These are phyloP conservation scores for Adenanthera pavonina DNA, from an alignment of 306 rosid species.

Conservation along the genomic window DNA sequence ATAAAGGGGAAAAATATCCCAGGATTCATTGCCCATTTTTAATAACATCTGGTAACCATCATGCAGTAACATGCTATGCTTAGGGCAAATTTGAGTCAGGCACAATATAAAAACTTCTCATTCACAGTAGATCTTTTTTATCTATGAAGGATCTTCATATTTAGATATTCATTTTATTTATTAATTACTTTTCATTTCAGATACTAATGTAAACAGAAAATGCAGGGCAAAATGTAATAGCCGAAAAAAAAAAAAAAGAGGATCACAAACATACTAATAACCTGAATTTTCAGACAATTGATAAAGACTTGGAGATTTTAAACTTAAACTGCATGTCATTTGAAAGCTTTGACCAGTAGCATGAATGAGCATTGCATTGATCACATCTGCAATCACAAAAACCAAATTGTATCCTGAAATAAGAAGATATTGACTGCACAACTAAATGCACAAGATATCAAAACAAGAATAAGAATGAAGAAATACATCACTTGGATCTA, in stretches of 20 bases:
- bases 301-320: conserved; percentile 50
- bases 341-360: conserved; percentile 61
- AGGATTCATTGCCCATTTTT: background rate
- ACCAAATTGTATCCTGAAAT: conserved; percentile 63
- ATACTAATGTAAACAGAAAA: conserved; percentile 19
- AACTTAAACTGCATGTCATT: conserved; percentile 42
- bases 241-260: conserved; percentile 29
- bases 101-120: background rate
- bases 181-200: too few relatives aligned
- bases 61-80: conserved; percentile 13
- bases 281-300: conserved; percentile 48
- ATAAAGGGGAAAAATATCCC: too few relatives aligned
- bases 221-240: conserved; percentile 20
- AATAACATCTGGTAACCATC: background rate
- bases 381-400: conserved; percentile 64
- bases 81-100: conserved; percentile 8
- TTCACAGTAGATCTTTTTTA: conserved; percentile 21
- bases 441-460: background rate
- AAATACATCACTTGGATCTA: background rate
- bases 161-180: background rate
- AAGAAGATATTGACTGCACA: conserved; percentile 45
- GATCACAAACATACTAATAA: conserved; percentile 34
- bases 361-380: conserved; percentile 61
- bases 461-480: conserved; percentile 4
- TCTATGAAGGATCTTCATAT: background rate